Percentiles rank a stretch among this genome's conserved stretches.
These are phyloP conservation scores for Camellia japonica DNA, from an alignment of 148 eudicot species.

Conservation along the genomic window DNA sequence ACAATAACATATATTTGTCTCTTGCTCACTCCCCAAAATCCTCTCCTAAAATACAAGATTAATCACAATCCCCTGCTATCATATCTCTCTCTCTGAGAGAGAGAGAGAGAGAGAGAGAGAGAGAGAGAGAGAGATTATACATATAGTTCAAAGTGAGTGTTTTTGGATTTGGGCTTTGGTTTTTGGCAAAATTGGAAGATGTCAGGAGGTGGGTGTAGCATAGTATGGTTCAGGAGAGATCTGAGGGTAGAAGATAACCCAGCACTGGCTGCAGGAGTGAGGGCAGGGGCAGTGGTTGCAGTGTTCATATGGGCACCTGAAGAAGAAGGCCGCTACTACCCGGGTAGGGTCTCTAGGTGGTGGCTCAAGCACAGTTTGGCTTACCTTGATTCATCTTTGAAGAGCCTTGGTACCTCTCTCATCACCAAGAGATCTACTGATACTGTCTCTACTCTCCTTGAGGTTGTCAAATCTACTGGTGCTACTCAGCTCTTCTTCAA, in stretches of 20 bases:
- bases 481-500: slow-evolving; percentile 89
- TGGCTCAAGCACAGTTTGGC: slow-evolving; percentile 92
- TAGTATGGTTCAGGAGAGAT: slow-evolving; percentile 99
- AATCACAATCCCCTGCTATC: not conserved
- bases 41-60: not conserved
- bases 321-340: slow-evolving; percentile 87
- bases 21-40: slow-evolving; percentile 7
- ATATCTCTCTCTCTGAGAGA: not conserved
- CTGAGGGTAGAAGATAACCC: slow-evolving; percentile 96
- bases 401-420: slow-evolving; percentile 74
- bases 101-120: not conserved
- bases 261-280: slow-evolving; percentile 80
- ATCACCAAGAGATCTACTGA: slow-evolving; percentile 88
- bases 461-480: slow-evolving; percentile 80
- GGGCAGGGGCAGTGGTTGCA: slow-evolving; percentile 74
- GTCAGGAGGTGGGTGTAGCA: slow-evolving; percentile 62
- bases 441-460: slow-evolving; percentile 45
- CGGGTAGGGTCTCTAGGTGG: slow-evolving; percentile 98
- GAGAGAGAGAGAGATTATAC: not conserved
- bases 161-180: not conserved
- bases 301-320: slow-evolving; percentile 96
- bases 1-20: not conserved
- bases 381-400: slow-evolving; percentile 80
- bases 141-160: not conserved
- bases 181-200: slow-evolving; percentile 25